phyloP scores from a whole-genome alignment of 305 asterid species.

The Ajuga reptans region DNA sequence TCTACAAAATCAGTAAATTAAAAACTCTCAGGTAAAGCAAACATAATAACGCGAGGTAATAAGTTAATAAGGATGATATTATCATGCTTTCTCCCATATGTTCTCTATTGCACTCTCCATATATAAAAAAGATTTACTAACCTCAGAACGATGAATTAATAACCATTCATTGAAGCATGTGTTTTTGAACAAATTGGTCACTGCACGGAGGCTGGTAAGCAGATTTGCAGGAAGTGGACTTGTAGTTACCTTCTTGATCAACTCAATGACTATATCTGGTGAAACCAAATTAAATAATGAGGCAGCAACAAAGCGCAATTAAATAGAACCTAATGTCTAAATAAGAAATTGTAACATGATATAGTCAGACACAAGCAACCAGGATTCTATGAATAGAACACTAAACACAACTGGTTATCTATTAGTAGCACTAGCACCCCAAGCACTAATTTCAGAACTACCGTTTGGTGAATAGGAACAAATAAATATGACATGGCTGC shows the following conservation, averaged over 20 bases:
- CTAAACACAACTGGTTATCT: not conserved
- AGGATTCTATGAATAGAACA: not conserved
- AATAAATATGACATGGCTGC: not conserved
- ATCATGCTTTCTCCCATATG: not conserved
- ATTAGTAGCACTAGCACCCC: constrained; percentile 1
- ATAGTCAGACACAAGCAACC: not conserved
- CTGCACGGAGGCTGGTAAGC: constrained; percentile 76
- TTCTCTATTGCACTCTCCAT: not conserved
- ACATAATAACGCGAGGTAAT: not conserved
- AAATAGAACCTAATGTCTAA: not conserved
- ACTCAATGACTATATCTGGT: constrained; percentile 56
- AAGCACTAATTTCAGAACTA: not conserved
- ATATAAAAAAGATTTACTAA: constrained; percentile 26
- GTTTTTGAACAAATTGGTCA: constrained; percentile 74
- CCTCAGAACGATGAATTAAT: constrained; percentile 68
- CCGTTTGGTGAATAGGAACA: not conserved
- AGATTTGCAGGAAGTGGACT: constrained; percentile 72
- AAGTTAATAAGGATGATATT: not conserved
- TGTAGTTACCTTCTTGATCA: constrained; percentile 71
- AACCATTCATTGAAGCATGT: constrained; percentile 54
- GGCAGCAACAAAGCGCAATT: not conserved
- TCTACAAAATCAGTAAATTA: too few relatives aligned
- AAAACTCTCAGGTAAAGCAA: constrained; percentile 11
- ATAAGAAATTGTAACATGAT: not conserved
- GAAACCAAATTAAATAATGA: constrained; percentile 20